phyloP scores from a whole-genome alignment of 2,329 filamentous ascomycete species.

The Xylaria hypoxylon region DNA sequence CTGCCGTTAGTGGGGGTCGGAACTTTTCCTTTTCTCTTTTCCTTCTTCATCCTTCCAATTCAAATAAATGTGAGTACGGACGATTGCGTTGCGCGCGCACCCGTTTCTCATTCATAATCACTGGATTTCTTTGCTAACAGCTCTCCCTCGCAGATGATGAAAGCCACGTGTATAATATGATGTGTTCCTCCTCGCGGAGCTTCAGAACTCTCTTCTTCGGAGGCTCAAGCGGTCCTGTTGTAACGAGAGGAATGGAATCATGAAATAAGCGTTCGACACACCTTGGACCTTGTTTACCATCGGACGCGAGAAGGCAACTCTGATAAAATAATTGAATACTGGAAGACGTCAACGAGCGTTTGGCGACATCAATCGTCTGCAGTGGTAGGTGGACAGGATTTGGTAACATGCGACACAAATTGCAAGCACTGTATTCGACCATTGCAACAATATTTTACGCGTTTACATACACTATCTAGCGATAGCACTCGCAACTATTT shows the following conservation, averaged over 20 bases:
- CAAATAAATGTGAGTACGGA: conserved; percentile 86
- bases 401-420: not conserved
- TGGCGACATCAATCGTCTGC: not conserved
- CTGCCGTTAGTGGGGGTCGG: conserved; percentile 42
- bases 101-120: not conserved
- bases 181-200: conserved; percentile 73
- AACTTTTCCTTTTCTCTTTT: conserved; percentile 60
- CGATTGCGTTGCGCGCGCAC: conserved; percentile 12
- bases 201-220: conserved; percentile 87
- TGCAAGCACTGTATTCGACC: not conserved
- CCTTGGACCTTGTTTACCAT: conserved; percentile 90
- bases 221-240: conserved; percentile 91
- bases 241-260: conserved; percentile 73
- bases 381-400: not conserved
- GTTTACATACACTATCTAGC: too few species aligned
- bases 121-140: conserved; percentile 42
- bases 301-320: conserved; percentile 99
- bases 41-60: conserved; percentile 97
- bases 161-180: conserved; percentile 98
- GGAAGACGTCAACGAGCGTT: conserved; percentile 42
- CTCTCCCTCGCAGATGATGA: conserved; percentile 86
- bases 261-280: conserved; percentile 99
- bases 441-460: not conserved
- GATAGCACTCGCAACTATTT: too few species aligned
- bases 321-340: conserved; percentile 69